These are phyloP conservation scores for Plantago coronopus DNA, from an alignment of 305 asterid species.

Conservation along the genomic window DNA sequence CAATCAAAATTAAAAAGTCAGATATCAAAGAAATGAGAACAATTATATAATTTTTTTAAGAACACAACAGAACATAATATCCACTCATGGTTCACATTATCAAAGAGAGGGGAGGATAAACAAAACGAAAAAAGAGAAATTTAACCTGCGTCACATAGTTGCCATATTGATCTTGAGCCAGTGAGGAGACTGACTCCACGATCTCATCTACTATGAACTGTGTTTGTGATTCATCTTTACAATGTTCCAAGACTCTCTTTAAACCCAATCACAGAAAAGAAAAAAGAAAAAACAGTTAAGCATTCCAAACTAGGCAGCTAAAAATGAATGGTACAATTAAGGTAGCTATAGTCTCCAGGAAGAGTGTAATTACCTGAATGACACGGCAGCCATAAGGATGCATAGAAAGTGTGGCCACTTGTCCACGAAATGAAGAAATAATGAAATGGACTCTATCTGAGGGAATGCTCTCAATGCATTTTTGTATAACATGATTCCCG, in stretches of 20 bases:
- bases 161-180: constrained; percentile 59
- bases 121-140: constrained; percentile 7
- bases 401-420: constrained; percentile 62
- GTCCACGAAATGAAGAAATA: constrained; percentile 51
- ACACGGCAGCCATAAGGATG: constrained; percentile 86
- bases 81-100: background rate
- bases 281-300: constrained; percentile 4
- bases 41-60: too few relatives aligned
- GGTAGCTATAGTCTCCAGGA: background rate
- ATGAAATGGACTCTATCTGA: constrained; percentile 45
- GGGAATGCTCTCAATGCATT: constrained; percentile 71
- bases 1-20: constrained; percentile 12
- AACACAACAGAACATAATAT: background rate
- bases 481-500: constrained; percentile 71
- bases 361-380: constrained; percentile 41
- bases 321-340: background rate
- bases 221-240: constrained; percentile 49
- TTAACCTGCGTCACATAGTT: constrained; percentile 56
- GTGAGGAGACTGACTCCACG: constrained; percentile 58
- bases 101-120: background rate
- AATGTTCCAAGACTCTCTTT: constrained; percentile 82
- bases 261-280: constrained; percentile 22
- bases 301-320: constrained; percentile 1
- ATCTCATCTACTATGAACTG: constrained; percentile 79
- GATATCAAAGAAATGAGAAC: background rate